A percentile compares a stretch with the other conserved stretches of the same genome.
Conservation (phyloP, 805 yeast genomes). For the Dipodascopsis uninucleata region DNA sequence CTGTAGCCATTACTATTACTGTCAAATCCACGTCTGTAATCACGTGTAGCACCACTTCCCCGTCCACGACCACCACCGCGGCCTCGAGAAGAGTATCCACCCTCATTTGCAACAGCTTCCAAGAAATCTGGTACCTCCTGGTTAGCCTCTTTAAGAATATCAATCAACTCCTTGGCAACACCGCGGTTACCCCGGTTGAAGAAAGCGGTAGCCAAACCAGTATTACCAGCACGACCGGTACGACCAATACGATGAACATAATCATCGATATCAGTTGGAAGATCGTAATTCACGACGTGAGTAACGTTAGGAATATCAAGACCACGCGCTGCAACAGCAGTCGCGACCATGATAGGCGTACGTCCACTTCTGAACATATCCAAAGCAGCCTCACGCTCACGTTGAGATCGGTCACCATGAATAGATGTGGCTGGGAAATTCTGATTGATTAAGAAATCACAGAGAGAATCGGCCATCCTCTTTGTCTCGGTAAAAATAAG, state of each 20-base stretch:
- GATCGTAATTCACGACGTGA: slow-evolving; percentile 94
- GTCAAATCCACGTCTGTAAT: slow-evolving; percentile 49
- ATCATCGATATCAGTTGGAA: slow-evolving; percentile 96
- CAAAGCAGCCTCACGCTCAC: slow-evolving; percentile 95
- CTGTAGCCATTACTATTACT: slow-evolving; percentile 37
- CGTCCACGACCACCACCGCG: slow-evolving; percentile 44
- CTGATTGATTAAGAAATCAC: slow-evolving; percentile 85
- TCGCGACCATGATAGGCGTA: slow-evolving; percentile 93
- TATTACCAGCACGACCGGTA: slow-evolving; percentile 99
- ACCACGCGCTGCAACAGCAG: slow-evolving; percentile 99
- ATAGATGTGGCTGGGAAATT: slow-evolving; percentile 96
- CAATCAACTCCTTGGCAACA: slow-evolving; percentile 81
- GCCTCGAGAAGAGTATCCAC: slow-evolving; percentile 54
- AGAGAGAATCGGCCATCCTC: slow-evolving; percentile 95
- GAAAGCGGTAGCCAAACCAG: slow-evolving; percentile 97
- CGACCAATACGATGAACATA: slow-evolving; percentile 99
- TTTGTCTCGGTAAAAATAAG: slow-evolving; percentile 96
- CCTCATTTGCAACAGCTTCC: slow-evolving; percentile 73
- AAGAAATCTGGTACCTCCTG: slow-evolving; percentile 95
- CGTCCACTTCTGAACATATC: slow-evolving; percentile 89
- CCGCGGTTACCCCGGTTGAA: slow-evolving; percentile 93
- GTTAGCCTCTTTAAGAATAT: slow-evolving; percentile 88
- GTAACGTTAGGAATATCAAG: slow-evolving; percentile 98
- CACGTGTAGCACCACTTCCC: slow-evolving; percentile 44
- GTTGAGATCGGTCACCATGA: slow-evolving; percentile 98